A percentile compares a stretch with the other conserved stretches of the same genome.
phyloP scores from a whole-genome alignment of 164 flowering plant genomes.

The Stephania japonica region DNA sequence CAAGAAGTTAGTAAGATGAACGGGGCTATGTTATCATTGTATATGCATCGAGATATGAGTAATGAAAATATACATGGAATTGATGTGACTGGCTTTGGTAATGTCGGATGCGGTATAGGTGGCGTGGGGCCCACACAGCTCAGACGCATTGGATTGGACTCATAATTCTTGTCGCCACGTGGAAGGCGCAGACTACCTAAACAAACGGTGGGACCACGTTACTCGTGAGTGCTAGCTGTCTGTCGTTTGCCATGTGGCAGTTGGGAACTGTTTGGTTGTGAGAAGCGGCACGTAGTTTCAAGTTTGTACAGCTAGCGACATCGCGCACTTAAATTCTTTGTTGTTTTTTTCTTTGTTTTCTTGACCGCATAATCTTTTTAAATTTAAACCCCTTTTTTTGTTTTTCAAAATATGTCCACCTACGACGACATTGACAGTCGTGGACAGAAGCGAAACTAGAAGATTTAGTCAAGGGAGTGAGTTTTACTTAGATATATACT shows the following conservation, averaged over 20 bases:
- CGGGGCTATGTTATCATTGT: no score
- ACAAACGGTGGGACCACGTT: background rate
- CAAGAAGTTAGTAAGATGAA: no score
- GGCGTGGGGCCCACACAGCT: background rate
- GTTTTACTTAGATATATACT: no score
- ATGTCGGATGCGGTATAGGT: background rate
- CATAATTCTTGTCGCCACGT: background rate
- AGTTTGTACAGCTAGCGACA: background rate
- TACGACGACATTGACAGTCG: no score
- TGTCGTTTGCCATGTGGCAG: background rate
- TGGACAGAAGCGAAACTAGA: no score
- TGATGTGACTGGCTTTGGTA: background rate
- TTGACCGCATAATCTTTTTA: no score
- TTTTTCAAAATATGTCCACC: no score
- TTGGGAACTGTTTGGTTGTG: background rate
- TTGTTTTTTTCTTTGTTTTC: no score
- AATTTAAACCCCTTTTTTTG: no score
- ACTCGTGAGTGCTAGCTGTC: background rate
- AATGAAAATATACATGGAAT: background rate
- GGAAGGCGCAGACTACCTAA: background rate
- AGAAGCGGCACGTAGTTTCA: background rate
- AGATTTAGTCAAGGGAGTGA: no score
- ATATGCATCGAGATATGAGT: background rate
- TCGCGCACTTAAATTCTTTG: background rate
- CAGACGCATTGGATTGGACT: background rate